These are phyloP conservation scores for Pseudozyma pruni DNA, from an alignment of 1,284 basidiomycete genomes.

Conservation along the genomic window DNA sequence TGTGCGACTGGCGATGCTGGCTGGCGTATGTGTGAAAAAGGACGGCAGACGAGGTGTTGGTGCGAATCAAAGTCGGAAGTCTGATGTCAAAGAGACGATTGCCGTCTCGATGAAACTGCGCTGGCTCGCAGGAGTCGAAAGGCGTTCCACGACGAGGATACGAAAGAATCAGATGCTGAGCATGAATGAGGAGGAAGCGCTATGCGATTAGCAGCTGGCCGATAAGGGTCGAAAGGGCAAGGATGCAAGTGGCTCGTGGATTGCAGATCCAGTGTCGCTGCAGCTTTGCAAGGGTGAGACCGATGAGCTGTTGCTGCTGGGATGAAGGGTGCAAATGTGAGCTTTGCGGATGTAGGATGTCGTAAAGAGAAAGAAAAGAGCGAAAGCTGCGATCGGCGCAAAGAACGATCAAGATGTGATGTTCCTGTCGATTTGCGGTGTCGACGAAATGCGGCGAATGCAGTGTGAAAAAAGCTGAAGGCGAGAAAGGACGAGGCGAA, in stretches of 20 bases:
- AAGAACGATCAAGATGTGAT: conserved; percentile 1
- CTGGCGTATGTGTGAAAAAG: too few relatives aligned
- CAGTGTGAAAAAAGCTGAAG: neutral
- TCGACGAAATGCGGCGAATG: conserved; percentile 2
- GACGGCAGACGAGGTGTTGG: neutral
- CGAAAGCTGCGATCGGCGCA: conserved; percentile 19
- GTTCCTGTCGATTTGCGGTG: conserved; percentile 11
- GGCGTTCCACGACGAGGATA: conserved; percentile 10
- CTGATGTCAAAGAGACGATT: conserved; percentile 9
- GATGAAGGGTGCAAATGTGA: neutral
- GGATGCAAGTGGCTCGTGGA: conserved; percentile 4
- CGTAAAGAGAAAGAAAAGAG: conserved; percentile 14
- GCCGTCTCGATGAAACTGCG: too few relatives aligned
- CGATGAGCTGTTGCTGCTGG: neutral
- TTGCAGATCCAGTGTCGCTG: neutral
- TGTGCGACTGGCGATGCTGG: too few relatives aligned
- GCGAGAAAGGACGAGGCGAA: conserved; percentile 2
- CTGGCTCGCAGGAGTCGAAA: conserved; percentile 8
- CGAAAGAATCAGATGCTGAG: conserved; percentile 21
- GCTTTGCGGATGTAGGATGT: conserved; percentile 5
- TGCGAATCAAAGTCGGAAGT: neutral
- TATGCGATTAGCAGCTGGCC: neutral
- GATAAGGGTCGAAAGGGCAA: neutral
- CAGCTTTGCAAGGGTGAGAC: neutral
- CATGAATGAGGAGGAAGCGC: conserved; percentile 24